Base-by-base conservation (phyloP, 108 stramenopile genomes). In the Pseudonitzschia multiseries region DNA sequence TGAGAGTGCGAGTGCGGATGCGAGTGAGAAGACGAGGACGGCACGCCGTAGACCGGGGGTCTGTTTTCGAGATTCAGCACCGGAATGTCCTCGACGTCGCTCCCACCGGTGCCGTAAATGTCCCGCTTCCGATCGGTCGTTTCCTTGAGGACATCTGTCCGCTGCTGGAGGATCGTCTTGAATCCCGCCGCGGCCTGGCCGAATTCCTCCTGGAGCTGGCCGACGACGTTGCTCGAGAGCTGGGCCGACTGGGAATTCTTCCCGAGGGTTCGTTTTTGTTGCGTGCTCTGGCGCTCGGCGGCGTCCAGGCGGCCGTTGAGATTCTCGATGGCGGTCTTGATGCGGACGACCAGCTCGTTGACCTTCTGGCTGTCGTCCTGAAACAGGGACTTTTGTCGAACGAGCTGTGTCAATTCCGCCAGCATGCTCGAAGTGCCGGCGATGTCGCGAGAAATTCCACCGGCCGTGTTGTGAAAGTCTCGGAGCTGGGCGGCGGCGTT, bases 181-280 rank as follows among this genome's bases (percentile, higher is more conserved):
- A 94, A 94, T 9, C 88, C 88, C 24, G 82, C 83, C 28, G 90
- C 88, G 10, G 90, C 87, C 70, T 89, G 81, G 8, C 83, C 93
- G 70, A 91, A 94, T 54, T 91, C 90, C 68, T 90, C 83, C 77
- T 89, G 81, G 44, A 94, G 75, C 57, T 84, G 85, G 44, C 84
- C 89, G 24, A 89, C 89, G 17, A 94, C 54, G 75, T 94, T 94
- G 52, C 84, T 81, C 4, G 90, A 89, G 76, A 92, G 87, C 82
- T 90, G 84, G 59, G 90, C 90, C 26, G 85, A 85, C 78, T 94
- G 93, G 57, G 78, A 83, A 71, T 88, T 86, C 70, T 84, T 81
- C 56, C 90, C 90, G 59, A 94, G 48, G 43, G 78, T 65, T 40
- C 88, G 78, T 59, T 90, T 90, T 57, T 88, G 86, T 51, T 81